phyloP scores from a whole-genome alignment of 192 early-diverging fungal species.

The Coemansia sp. region DNA sequence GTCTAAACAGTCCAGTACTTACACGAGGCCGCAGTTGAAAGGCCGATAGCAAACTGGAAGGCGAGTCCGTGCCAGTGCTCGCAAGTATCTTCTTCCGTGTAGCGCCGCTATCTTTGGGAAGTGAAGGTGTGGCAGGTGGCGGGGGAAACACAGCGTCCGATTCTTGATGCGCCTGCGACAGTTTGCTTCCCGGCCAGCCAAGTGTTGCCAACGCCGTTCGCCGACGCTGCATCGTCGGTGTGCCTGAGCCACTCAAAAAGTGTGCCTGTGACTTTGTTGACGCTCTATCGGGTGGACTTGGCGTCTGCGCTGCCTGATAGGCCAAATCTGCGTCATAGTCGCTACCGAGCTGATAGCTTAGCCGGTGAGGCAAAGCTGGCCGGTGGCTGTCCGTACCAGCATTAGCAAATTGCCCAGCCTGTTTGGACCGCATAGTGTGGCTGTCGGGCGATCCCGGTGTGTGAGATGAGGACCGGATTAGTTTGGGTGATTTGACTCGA shows the following conservation, averaged over 20 bases:
- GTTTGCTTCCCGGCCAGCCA: constrained; percentile 25
- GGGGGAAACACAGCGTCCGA: not conserved
- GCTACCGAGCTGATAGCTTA: constrained; percentile 30
- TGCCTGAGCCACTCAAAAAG: constrained; percentile 11
- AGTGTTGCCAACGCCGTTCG: constrained; percentile 40
- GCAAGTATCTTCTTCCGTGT: not conserved
- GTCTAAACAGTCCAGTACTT: constrained; percentile 24
- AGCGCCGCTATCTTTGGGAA: constrained; percentile 9
- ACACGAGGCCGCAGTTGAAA: constrained; percentile 29
- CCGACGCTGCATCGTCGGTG: constrained; percentile 41
- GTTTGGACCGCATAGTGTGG: not conserved
- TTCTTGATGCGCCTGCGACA: not conserved
- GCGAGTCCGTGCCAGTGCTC: constrained; percentile 13
- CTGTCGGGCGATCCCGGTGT: not conserved
- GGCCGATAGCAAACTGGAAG: constrained; percentile 33
- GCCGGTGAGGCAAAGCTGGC: constrained; percentile 14
- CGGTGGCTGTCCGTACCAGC: not conserved
- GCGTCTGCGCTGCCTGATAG: constrained; percentile 22
- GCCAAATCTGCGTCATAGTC: constrained; percentile 2
- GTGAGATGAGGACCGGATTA: constrained; percentile 30
- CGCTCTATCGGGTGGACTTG: constrained; percentile 34
- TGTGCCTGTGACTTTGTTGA: constrained; percentile 20
- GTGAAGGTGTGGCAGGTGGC: constrained; percentile 14
- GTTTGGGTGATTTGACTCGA: constrained; percentile 26
- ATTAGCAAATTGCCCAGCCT: not conserved